These are phyloP conservation scores for Euphorbia peplus DNA, from an alignment of 345 rosid genomes.

Conservation along the genomic window DNA sequence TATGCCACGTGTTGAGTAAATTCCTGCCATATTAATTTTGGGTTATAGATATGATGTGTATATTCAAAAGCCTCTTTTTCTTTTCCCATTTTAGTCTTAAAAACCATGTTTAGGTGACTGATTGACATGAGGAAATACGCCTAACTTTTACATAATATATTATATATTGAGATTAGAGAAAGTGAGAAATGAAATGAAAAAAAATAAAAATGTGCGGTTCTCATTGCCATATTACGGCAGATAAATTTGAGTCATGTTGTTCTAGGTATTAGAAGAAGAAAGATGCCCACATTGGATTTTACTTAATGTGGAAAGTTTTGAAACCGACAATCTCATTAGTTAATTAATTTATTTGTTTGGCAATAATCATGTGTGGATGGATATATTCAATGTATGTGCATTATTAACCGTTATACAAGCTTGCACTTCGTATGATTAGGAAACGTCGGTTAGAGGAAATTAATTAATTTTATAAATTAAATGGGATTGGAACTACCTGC, in stretches of 20 bases:
- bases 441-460: conserved; percentile 1
- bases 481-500: too few species aligned
- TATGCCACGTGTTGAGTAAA: conserved; percentile 36
- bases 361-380: background rate
- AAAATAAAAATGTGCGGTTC: conserved; percentile 8
- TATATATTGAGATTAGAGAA: background rate
- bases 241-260: conserved; percentile 1
- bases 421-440: background rate
- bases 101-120: conserved; percentile 9
- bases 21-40: conserved; percentile 37
- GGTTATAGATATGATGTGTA: conserved; percentile 26
- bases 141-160: too few species aligned
- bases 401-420: background rate
- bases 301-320: conserved; percentile 5
- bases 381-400: background rate
- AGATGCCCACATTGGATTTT: background rate
- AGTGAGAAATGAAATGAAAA: conserved; percentile 1
- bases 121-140: conserved; percentile 6
- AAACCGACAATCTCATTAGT: background rate
- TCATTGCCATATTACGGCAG: conserved; percentile 6
- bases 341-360: background rate
- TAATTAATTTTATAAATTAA: background rate
- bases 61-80: conserved; percentile 1
- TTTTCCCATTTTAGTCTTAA: background rate
- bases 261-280: background rate